Conservation (phyloP, 2,329 filamentous ascomycete genomes). For the Ceratocystis eucalypticola region DNA sequence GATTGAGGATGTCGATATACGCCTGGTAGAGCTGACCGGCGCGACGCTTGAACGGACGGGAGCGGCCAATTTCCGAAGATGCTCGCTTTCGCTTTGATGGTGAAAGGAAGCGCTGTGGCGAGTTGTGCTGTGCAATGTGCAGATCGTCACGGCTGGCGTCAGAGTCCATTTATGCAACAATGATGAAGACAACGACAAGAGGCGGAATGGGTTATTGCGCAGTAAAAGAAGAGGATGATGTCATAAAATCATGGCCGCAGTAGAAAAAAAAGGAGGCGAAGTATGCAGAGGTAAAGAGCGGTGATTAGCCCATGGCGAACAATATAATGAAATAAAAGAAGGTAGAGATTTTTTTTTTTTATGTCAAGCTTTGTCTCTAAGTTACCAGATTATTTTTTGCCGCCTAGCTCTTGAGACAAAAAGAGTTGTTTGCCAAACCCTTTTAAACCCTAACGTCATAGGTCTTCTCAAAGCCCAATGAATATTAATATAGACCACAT, state of each 20-base stretch:
- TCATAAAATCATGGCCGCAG: not conserved
- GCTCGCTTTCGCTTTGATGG: not conserved
- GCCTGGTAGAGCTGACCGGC: slow-evolving; percentile 32
- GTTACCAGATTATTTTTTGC: too few relatives aligned
- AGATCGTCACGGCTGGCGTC: not conserved
- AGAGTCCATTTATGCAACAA: not conserved
- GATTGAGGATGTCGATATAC: slow-evolving; percentile 42
- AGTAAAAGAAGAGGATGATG: not conserved
- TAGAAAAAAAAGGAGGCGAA: not conserved
- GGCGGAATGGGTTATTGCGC: not conserved
- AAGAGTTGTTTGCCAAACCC: too few relatives aligned
- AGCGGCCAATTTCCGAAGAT: not conserved
- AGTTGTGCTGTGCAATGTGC: not conserved
- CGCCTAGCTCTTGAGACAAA: too few relatives aligned
- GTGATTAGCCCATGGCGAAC: not conserved
- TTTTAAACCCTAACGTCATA: too few relatives aligned
- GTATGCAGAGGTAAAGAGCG: not conserved
- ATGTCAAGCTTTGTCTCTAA: not conserved
- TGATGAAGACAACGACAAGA: not conserved
- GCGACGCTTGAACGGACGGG: slow-evolving; percentile 32
- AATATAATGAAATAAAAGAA: too few relatives aligned
- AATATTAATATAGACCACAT: too few relatives aligned
- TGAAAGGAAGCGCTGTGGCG: not conserved
- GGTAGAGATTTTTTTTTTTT: not conserved
- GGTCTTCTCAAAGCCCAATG: too few relatives aligned